Conservation (phyloP, 495 filamentous ascomycete species). For the Letharia lupina region DNA sequence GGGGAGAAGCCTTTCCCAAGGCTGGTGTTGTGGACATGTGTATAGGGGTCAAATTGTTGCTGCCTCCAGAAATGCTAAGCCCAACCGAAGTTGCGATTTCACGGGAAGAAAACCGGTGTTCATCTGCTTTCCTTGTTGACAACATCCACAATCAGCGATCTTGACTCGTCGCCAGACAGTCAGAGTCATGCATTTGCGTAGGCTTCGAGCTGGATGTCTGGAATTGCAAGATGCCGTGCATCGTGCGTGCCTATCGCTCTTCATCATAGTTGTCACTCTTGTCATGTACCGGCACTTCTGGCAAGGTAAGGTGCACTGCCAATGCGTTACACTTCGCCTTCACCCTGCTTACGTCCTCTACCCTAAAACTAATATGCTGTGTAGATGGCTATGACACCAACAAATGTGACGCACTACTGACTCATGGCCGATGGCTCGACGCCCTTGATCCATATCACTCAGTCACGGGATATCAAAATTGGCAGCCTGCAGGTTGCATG, state of each 20-base stretch:
- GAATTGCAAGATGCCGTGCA: constrained; percentile 10
- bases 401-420: constrained; percentile 47
- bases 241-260: constrained; percentile 10
- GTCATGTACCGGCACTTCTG: constrained; percentile 15
- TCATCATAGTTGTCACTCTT: constrained; percentile 10
- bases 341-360: neutral
- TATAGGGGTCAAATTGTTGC: neutral
- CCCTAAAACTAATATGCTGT: neutral
- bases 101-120: neutral
- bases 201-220: neutral
- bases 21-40: neutral
- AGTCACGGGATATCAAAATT: constrained; percentile 31
- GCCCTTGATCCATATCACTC: constrained; percentile 5
- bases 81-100: neutral
- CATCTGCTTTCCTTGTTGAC: neutral
- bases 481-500: constrained; percentile 54
- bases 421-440: constrained; percentile 48
- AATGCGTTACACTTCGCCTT: neutral
- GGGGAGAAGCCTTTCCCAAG: neutral
- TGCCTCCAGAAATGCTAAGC: neutral
- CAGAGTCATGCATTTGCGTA: constrained; percentile 1
- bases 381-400: constrained; percentile 43
- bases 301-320: constrained; percentile 15
- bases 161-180: neutral
- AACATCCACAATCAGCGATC: neutral